phyloP scores from a whole-genome alignment of 164 flowering plant species.

The Liriodendron chinense region DNA sequence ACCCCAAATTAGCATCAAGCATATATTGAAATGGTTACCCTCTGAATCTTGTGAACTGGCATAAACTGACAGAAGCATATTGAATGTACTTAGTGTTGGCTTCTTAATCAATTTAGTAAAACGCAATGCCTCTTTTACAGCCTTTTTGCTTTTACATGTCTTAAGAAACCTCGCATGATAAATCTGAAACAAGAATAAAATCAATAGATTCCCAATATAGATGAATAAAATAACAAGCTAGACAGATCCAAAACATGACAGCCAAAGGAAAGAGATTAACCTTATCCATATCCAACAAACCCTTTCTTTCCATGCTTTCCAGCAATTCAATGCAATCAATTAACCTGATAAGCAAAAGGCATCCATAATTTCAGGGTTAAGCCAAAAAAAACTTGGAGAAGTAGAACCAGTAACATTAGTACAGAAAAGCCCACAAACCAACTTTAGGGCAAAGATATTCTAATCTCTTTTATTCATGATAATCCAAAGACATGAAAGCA shows the following conservation, averaged over 20 bases:
- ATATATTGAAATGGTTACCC: constrained; percentile 36
- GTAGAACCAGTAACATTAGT: too few species aligned
- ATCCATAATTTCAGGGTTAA: constrained; percentile 8
- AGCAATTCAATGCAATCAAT: constrained; percentile 65
- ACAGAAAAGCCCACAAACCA: too few species aligned
- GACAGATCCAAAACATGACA: not conserved
- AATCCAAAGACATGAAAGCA: not conserved
- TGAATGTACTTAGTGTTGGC: constrained; percentile 89
- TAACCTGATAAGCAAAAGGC: constrained; percentile 44
- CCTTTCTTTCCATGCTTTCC: constrained; percentile 65
- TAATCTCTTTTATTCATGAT: too few species aligned
- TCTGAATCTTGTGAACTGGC: constrained; percentile 79
- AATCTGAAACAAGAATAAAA: constrained; percentile 43
- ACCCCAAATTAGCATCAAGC: not conserved
- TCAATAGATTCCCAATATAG: constrained; percentile 7
- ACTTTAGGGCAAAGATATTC: too few species aligned
- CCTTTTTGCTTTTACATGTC: constrained; percentile 64
- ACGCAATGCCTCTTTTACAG: constrained; percentile 78
- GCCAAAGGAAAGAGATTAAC: constrained; percentile 29
- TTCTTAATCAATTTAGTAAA: constrained; percentile 61
- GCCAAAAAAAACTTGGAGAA: not conserved
- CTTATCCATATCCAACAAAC: constrained; percentile 77
- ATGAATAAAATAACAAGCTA: not conserved
- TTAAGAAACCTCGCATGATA: constrained; percentile 72
- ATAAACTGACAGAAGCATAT: constrained; percentile 95